A percentile compares a stretch with the other conserved stretches of the same genome.
Evolutionary conservation across 75 land plant genomes (phyloP).

Genomic region (Chamaecyparis obtusa): DNA sequence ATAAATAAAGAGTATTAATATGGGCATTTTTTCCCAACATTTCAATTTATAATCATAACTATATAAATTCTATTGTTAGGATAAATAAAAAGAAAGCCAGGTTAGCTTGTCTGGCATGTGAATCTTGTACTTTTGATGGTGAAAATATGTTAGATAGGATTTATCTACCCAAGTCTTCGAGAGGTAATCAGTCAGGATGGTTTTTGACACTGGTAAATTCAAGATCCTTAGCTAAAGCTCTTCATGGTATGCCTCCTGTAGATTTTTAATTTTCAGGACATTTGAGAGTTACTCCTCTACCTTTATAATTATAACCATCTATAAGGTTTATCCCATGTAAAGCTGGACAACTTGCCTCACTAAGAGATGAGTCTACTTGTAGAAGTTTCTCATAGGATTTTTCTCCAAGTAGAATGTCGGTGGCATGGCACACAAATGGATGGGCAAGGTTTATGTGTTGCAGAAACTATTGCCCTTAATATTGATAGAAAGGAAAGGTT

Average conservation of each 20-base stretch:
- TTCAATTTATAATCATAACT: conserved; percentile 18
- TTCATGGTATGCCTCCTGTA: conserved; percentile 6
- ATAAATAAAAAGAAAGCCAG: conserved; percentile 86
- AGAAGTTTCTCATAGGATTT: conserved; percentile 60
- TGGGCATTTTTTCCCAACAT: conserved; percentile 4
- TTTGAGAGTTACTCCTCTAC: not conserved
- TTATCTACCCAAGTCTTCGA: conserved; percentile 28
- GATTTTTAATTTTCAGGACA: conserved; percentile 22
- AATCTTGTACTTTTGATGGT: conserved; percentile 49
- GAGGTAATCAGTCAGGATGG: conserved; percentile 12
- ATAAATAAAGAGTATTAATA: not conserved
- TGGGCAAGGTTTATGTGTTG: conserved; percentile 43
- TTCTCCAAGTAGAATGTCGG: conserved; percentile 49
- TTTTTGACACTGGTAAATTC: not conserved
- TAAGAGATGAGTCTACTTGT: conserved; percentile 40
- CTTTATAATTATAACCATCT: not conserved
- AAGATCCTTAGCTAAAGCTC: conserved; percentile 12
- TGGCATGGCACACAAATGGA: conserved; percentile 56
- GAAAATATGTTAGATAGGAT: conserved; percentile 21
- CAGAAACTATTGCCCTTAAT: conserved; percentile 53
- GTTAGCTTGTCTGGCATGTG: conserved; percentile 77
- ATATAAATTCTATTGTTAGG: conserved; percentile 33
- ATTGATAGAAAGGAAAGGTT: conserved; percentile 36
- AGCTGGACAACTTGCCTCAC: conserved; percentile 54
- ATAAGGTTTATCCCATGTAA: conserved; percentile 31